Base-by-base conservation (phyloP, 169 alveolate species). In the Plasmodium gallinaceum region DNA sequence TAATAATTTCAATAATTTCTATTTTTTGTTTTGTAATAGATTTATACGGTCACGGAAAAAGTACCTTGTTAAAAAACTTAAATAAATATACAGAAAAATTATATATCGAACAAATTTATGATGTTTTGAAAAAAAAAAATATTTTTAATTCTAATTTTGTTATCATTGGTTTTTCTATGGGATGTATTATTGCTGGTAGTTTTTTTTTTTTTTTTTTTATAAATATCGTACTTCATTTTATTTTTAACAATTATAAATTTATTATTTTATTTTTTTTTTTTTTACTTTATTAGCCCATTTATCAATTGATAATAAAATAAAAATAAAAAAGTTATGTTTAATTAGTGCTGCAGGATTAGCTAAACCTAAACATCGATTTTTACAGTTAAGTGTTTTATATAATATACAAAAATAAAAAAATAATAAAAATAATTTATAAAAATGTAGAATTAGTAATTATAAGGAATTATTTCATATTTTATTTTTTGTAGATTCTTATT, bases 311-410 rank as follows among this genome's bases (percentile, higher is more conserved):
- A 83, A 69, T 32, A 83, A 68, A 83, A 68, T 83, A 66, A 58
- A 58, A 43, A 57, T 70, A 83, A 60, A 58, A 22, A 83, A 83
- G 52, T 52, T 52, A 46, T 83, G 91, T 42, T 70, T 83, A 42
- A 83, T 83, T 48, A 83, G 91, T 51, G 91, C 91, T 6, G 91
- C 91, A 10, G 91, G 91, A 16, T 8, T 83, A 32, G 91, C 91
- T 26, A 83, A 83, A n/a, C 91, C 91, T 3, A 68, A 73, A 42
- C 85, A 83, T 48, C 72, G 91, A 83, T 83, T 83, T 32, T 68
- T 83, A 54, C 43, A 46, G 91, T 83, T 32, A 69, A 61, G 18
- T 12, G 16, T 46, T 7, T 66, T 61, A 18, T 54, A 16, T 14
- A 32, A n/a, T 42, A 52, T 24, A 69, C 16, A 0, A 32, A 32